Base-by-base conservation (phyloP, 805 yeast species). In the Cyberlindnera amylophila region DNA sequence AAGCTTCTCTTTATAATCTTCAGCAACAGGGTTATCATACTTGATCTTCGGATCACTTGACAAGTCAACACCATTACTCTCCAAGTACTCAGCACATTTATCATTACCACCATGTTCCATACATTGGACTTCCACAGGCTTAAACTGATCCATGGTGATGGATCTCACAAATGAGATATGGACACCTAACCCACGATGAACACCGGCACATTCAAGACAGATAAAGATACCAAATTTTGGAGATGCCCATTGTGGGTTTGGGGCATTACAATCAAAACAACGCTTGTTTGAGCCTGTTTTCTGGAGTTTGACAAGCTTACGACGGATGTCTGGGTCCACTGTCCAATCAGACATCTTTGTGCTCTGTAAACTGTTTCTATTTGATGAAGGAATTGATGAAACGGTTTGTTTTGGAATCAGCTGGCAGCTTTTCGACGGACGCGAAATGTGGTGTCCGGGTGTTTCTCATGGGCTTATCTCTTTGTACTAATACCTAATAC, bases 171-270 rank as follows among this genome's bases (percentile, higher is more conserved):
- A 93, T 32, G 97, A 90, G 44, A 93, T 81, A 63, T 93, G 99
- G 33, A 93, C 99, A 31, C 99, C 99, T 36, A 93, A 71, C 11
- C 98, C 95, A 64, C 96, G 76, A 64, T 93, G 99, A 43, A 84
- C 72, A 35, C 99, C 99, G 15, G 99, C 99, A 70, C 99, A 93
- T 62, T 93, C 99, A 32, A 93, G 75, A 65, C 99, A 93, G 59
- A 93, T 91, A 66, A 90, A 93, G 47, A 93, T 86, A 46, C 99
- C 99, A 66, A 91, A 89, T 65, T 93, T 93, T 29, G 98, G 98
- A 12, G 96, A 88, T 2, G 98, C 97, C 99, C 99, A 93, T 64
- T 93, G 99, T 9, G 99, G 99, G 62, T 90, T 91, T 45, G 96
- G 96, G 1, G 97, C 95, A 30, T 70, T 74, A 66, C 99, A 93